A percentile compares a stretch with the other conserved stretches of the same genome.
Evolutionary conservation across 495 filamentous ascomycete species (phyloP).

Genomic region (Neurospora africana): DNA sequence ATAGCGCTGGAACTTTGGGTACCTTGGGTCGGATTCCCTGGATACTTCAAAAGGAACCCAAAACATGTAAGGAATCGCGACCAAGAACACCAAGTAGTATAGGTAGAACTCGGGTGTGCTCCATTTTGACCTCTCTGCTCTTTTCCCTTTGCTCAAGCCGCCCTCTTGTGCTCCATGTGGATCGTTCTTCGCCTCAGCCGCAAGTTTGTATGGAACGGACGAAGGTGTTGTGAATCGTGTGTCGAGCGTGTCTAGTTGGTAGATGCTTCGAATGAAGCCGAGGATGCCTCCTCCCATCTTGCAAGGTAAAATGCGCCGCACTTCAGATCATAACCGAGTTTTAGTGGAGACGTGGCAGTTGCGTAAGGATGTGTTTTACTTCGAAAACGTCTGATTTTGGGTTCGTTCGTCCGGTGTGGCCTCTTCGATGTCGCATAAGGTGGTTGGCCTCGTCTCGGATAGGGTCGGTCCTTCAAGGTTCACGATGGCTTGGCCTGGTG

Average conservation of each 20-base stretch:
- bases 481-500: not conserved
- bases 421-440: not conserved
- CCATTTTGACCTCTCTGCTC: constrained; percentile 58
- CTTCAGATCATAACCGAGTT: not conserved
- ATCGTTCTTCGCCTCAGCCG: constrained; percentile 31
- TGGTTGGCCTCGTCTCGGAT: not conserved
- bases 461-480: not conserved
- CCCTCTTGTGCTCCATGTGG: constrained; percentile 17
- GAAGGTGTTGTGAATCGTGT: constrained; percentile 75
- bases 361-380: not conserved
- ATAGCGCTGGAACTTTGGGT: constrained; percentile 56
- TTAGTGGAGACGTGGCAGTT: not conserved
- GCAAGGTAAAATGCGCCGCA: not conserved
- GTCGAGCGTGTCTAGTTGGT: constrained; percentile 86
- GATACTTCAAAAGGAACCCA: constrained; percentile 77
- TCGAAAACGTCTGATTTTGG: not conserved
- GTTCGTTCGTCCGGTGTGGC: not conserved
- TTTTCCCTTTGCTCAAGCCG: constrained; percentile 24
- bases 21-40: constrained; percentile 75
- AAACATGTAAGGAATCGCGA: constrained; percentile 79
- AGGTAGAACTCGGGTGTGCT: constrained; percentile 73
- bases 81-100: constrained; percentile 63
- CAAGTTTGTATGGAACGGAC: constrained; percentile 48
- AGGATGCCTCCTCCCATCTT: constrained; percentile 20
- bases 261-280: constrained; percentile 47